Conservation (phyloP, 768 basidiomycete genomes). For the Amyloporia xantha region DNA sequence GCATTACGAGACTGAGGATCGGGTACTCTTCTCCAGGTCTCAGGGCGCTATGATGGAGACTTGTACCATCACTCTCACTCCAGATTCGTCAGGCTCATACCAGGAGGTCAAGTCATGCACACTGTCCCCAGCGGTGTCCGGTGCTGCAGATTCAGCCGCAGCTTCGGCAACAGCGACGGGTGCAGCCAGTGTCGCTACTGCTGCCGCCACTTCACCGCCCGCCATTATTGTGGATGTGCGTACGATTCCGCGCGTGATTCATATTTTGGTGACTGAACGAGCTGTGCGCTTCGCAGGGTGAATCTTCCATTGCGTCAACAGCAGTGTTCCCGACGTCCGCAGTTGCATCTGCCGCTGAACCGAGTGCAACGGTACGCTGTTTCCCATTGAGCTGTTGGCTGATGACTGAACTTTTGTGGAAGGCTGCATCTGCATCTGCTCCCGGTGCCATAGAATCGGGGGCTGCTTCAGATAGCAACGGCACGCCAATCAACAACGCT, state of each 20-base stretch:
- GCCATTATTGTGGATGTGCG: not conserved
- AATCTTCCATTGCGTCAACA: slow-evolving; percentile 10
- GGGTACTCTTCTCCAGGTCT: not conserved
- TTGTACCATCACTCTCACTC: slow-evolving; percentile 30
- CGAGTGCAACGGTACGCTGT: not conserved
- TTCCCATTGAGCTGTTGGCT: not conserved
- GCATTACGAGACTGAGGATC: not conserved
- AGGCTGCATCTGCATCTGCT: slow-evolving; percentile 8
- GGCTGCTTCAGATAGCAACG: not conserved
- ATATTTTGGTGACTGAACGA: not conserved
- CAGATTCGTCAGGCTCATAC: slow-evolving; percentile 20
- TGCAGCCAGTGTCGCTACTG: no score
- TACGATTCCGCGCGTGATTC: not conserved
- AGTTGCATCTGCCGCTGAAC: slow-evolving; percentile 1
- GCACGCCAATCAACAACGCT: not conserved
- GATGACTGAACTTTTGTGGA: not conserved
- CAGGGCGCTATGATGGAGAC: slow-evolving; percentile 24
- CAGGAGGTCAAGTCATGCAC: slow-evolving; percentile 28
- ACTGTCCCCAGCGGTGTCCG: slow-evolving; percentile 1
- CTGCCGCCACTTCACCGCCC: slow-evolving; percentile 7
- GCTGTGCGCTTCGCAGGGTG: not conserved
- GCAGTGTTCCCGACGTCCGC: slow-evolving; percentile 16
- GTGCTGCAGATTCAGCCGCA: slow-evolving; percentile 7
- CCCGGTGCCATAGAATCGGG: slow-evolving; percentile 13
- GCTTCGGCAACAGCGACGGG: not conserved